Evolutionary conservation across 495 filamentous ascomycete genomes (phyloP).

Genomic region (Penicillium subrubescens): DNA sequence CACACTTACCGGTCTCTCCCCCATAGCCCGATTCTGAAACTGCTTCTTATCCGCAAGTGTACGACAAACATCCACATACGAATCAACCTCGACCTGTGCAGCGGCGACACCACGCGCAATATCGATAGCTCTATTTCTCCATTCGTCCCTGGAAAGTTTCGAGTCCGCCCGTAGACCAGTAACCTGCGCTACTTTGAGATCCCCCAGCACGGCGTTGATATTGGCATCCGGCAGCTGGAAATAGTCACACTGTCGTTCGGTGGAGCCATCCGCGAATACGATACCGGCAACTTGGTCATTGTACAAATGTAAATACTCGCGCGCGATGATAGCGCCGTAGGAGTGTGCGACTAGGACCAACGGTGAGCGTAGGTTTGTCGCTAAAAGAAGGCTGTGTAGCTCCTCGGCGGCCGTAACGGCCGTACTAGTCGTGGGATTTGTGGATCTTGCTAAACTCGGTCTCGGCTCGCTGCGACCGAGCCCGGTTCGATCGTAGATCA

Average conservation of each 20-base stretch:
- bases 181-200: conserved; percentile 34
- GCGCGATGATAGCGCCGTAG: conserved; percentile 54
- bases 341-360: conserved; percentile 53
- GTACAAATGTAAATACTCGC: conserved; percentile 46
- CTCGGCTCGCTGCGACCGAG: conserved; percentile 39
- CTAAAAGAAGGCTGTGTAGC: conserved; percentile 33
- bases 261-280: conserved; percentile 42
- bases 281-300: conserved; percentile 37
- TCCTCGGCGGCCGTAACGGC: conserved; percentile 34
- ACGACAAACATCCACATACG: conserved; percentile 25
- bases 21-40: conserved; percentile 31
- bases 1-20: conserved; percentile 39
- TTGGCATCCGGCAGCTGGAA: conserved; percentile 34
- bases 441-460: conserved; percentile 6
- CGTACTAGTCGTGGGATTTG: background rate
- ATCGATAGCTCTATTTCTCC: conserved; percentile 37
- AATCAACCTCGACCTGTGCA: conserved; percentile 21
- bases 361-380: conserved; percentile 27
- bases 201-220: conserved; percentile 33
- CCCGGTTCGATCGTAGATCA: conserved; percentile 49
- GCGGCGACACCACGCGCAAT: conserved; percentile 30
- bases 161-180: conserved; percentile 33
- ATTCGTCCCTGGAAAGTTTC: conserved; percentile 36
- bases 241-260: conserved; percentile 38
- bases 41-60: conserved; percentile 37